Percentiles rank a stretch among this genome's conserved stretches.
Conservation (phyloP, 192 early-diverging fungal species). For the Thoreauomyces humboldtii region DNA sequence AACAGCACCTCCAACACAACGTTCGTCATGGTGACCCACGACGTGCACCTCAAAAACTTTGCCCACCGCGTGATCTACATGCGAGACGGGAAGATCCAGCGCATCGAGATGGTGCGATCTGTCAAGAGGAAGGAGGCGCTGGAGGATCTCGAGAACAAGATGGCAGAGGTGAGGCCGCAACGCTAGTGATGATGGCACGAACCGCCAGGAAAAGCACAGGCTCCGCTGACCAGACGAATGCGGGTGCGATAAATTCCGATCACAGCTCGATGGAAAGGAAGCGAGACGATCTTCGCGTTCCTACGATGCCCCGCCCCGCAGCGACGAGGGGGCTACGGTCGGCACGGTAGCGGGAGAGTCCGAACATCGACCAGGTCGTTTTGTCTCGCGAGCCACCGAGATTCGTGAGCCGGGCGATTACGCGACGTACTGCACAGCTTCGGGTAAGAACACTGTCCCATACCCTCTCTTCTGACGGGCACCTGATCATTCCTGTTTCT, state of each 20-base stretch:
- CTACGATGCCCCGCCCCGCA: neutral
- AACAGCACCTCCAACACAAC: conserved; percentile 30
- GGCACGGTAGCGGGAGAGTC: conserved; percentile 6
- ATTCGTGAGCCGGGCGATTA: conserved; percentile 28
- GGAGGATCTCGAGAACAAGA: neutral
- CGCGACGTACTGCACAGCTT: conserved; percentile 14
- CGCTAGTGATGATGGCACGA: too few relatives aligned
- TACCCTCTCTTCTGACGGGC: too few relatives aligned
- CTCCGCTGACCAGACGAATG: too few relatives aligned
- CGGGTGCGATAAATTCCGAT: too few relatives aligned
- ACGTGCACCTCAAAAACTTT: conserved; percentile 33
- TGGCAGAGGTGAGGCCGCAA: conserved; percentile 6
- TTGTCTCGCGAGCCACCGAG: conserved; percentile 17
- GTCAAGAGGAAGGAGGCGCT: conserved; percentile 8
- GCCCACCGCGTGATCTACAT: conserved; percentile 34
- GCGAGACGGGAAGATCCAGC: conserved; percentile 33
- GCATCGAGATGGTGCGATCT: conserved; percentile 2
- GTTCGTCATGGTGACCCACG: conserved; percentile 39
- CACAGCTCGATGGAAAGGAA: too few relatives aligned
- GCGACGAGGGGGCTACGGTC: neutral
- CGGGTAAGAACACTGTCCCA: neutral
- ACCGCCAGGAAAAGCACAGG: too few relatives aligned
- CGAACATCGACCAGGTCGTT: conserved; percentile 8
- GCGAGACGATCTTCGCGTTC: neutral
- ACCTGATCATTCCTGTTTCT: too few relatives aligned